phyloP scores from a whole-genome alignment of 371 early-diverging fungal genomes.

The Quaeritorhiza haematococci region DNA sequence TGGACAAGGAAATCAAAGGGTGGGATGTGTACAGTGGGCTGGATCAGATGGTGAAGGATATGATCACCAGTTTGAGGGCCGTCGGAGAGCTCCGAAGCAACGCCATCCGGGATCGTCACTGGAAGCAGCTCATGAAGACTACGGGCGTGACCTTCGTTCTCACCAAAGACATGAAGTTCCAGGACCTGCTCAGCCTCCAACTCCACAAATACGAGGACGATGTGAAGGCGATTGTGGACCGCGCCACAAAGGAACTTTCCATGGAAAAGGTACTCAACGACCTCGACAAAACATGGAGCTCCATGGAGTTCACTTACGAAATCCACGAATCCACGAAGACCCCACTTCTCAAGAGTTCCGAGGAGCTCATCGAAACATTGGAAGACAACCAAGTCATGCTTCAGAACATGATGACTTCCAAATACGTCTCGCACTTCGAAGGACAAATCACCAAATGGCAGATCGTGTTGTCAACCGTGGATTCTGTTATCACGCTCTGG shows the following conservation, averaged over 20 bases:
- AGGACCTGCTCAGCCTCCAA: conserved; percentile 48
- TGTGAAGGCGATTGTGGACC: conserved; percentile 58
- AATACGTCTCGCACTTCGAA: conserved; percentile 57
- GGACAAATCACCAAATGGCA: conserved; percentile 59
- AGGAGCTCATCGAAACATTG: conserved; percentile 56
- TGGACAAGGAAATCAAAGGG: conserved; percentile 64
- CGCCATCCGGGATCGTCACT: conserved; percentile 59
- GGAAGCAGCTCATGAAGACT: conserved; percentile 65
- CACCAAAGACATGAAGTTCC: conserved; percentile 59
- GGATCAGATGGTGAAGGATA: conserved; percentile 62
- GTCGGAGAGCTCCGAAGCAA: conserved; percentile 58
- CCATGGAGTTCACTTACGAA: conserved; percentile 60
- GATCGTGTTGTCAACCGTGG: conserved; percentile 50
- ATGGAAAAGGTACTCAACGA: conserved; percentile 62
- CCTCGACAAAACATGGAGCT: conserved; percentile 51
- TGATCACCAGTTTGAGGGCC: conserved; percentile 55
- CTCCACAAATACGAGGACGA: conserved; percentile 62
- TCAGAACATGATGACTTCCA: conserved; percentile 60
- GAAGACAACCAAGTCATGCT: conserved; percentile 66
- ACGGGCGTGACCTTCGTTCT: conserved; percentile 59
- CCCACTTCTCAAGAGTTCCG: conserved; percentile 44
- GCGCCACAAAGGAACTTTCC: conserved; percentile 56
- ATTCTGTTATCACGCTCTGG: conserved; percentile 52
- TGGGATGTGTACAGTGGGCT: conserved; percentile 60
- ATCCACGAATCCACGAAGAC: conserved; percentile 50